Percentiles rank a stretch among this genome's conserved stretches.
Conservation (phyloP, 2,329 filamentous ascomycete species). For the Pyricularia sp. region DNA sequence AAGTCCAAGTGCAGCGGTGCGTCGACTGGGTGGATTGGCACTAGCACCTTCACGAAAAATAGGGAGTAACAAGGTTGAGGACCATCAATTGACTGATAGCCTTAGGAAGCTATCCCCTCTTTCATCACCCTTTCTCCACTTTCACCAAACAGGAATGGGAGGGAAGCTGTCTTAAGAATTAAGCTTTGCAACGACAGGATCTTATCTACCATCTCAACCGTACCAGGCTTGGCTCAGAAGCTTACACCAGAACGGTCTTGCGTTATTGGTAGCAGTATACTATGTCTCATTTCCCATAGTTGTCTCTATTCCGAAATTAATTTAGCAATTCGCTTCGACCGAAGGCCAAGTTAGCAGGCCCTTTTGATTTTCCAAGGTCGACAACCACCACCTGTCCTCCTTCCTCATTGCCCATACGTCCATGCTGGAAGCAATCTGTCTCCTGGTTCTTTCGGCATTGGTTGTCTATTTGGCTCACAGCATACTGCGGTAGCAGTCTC, state of each 20-base stretch:
- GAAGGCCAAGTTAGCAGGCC: not conserved
- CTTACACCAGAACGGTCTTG: not conserved
- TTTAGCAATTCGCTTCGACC: not conserved
- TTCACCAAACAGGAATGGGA: not conserved
- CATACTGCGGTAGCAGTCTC: not conserved
- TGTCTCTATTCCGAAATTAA: not conserved
- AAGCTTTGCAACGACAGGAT: not conserved
- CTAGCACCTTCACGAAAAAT: not conserved
- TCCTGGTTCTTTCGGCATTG: not conserved
- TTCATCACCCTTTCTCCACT: no score
- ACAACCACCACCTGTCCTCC: not conserved
- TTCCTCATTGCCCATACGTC: not conserved
- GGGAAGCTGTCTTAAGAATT: not conserved
- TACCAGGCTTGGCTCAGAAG: not conserved
- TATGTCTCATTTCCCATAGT: not conserved
- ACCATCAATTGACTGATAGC: not conserved
- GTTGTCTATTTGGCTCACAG: not conserved
- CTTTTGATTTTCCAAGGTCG: not conserved
- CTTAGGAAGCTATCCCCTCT: not conserved
- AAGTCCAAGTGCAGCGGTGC: not conserved
- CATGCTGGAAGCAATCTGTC: not conserved
- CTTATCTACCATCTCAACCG: not conserved
- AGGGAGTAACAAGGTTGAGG: not conserved
- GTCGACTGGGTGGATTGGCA: not conserved
- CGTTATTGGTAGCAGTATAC: not conserved